A percentile compares a stretch with the other conserved stretches of the same genome.
These are phyloP conservation scores for Davidsoniella virescens DNA, from an alignment of 2,329 filamentous ascomycete genomes.

Conservation along the genomic window DNA sequence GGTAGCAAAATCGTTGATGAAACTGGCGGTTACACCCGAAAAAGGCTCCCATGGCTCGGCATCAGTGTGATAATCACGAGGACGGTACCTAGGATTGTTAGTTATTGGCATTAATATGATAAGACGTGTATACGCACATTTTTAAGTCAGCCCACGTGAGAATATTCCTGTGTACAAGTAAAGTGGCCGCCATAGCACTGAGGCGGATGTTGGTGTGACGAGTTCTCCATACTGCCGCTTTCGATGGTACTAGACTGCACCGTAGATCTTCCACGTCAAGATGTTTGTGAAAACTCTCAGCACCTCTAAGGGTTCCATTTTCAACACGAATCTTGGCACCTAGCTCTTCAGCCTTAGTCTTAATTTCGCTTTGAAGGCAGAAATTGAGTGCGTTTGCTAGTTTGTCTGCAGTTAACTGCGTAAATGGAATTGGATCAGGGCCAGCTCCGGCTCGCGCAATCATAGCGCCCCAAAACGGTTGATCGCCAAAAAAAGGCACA, in stretches of 20 bases:
- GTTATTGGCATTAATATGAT: background rate
- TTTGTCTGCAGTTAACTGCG: conserved; percentile 47
- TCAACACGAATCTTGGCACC: conserved; percentile 52
- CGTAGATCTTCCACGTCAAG: conserved; percentile 49
- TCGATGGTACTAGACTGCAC: conserved; percentile 51
- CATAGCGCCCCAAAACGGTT: conserved; percentile 72
- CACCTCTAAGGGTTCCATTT: conserved; percentile 45
- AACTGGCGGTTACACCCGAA: conserved; percentile 56
- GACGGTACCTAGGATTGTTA: conserved; percentile 22
- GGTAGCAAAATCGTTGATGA: conserved; percentile 68
- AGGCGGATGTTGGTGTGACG: conserved; percentile 45
- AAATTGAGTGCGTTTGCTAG: conserved; percentile 47
- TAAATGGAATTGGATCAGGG: conserved; percentile 52
- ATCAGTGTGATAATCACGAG: conserved; percentile 57
- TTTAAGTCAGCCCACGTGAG: conserved; percentile 57
- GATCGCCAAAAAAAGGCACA: conserved; percentile 76
- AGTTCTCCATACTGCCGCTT: conserved; percentile 60
- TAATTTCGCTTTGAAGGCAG: conserved; percentile 43
- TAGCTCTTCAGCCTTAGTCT: conserved; percentile 38
- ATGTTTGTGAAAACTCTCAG: conserved; percentile 54
- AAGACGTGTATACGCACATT: conserved; percentile 24
- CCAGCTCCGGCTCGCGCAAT: conserved; percentile 57
- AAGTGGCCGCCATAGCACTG: conserved; percentile 56
- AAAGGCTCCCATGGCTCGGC: conserved; percentile 67
- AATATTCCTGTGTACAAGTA: conserved; percentile 46